Evolutionary conservation across 2,329 filamentous ascomycete genomes (phyloP), one percentile per base, ranked within the genome.

Genomic region (Fusarium irregulare): DNA sequence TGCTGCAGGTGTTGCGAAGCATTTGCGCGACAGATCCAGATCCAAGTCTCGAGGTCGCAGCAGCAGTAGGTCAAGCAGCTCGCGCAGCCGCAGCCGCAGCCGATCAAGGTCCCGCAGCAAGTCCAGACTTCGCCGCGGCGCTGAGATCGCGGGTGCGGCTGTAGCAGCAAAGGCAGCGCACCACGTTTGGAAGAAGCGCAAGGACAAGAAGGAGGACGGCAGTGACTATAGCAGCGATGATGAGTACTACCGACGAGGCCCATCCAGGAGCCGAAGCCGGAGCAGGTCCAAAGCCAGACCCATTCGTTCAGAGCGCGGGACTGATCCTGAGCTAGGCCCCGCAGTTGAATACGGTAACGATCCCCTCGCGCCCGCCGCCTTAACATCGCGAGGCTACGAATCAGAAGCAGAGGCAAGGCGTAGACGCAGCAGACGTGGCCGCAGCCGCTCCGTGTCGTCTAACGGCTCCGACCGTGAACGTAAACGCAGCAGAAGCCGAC

Each of bases 281-380:
- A 85, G 83, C 82, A 85, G 84, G 80, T 87, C 86, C 79, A 78
- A 78, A 76, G 81, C 83, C 81, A 80, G 81, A 80, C 81, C 82
- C 81, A 80, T 79, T 79, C 80, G 83, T 80, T 83, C 83, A 74
- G 83, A 85, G 78, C 80, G 81, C 76, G 80, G 80, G 78, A 84
- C 86, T 89, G 88, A 90, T 87, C 85, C 84, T 83, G 87, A 89
- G 82, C 82, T 90, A 88, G 88, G 88, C 82, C 84, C 68, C 68
- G 68, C 90, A 84, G 87, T 91, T 85, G 87, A 90, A 79, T 91
- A 91, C 83, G 88, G 88, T 73, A 83, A 82, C 76, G 83, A 85
- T 71, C 87, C 88, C 73, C 83, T 91, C 70, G 79, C 80, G 71
- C 77, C 80, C 70, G 78, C 77, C 49, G 75, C 79, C 68, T 76